Base-by-base conservation (phyloP, 1,139 yeast species). In the Torulaspora globosa region DNA sequence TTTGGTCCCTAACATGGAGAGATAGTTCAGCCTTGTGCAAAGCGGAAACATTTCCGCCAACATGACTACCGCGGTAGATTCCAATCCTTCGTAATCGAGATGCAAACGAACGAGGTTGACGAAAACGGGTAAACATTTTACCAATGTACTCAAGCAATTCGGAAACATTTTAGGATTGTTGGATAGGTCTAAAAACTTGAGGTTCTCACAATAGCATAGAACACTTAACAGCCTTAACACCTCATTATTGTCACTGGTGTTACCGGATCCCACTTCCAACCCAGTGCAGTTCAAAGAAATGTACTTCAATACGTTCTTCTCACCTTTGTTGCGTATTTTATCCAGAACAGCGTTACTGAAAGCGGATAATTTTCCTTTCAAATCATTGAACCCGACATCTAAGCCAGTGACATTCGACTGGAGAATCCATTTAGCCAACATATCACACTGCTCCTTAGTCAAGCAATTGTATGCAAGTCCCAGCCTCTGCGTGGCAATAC, bases 401-500 rank as follows among this genome's bases (percentile, higher is more conserved):
- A 84, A 52, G 1, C 92, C 92, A 12, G 67, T 50, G 6, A 69
- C 62, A 27, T 55, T 58, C 1, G 65, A 59, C 23, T 56, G 51
- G 3, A 52, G 65, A 57, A 60, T 61, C 84, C 84, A 80, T 15
- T 73, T 70, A 2, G 80, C 73, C 19, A 83, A 51, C 2, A 76
- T 61, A 45, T 70, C 69, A 44, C 79, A 65, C 49, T 83, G 87
- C 31, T 70, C 69, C 1, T 70, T 66, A 0, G 77, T 66, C 34
- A 84, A 63, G 21, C 78, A 78, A 56, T 82, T 83, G 60, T 80
- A 83, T 0, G 92, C 90, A 35, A 84, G 63, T 0, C 94, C 92
- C 30, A 84, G 66, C 49, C 82, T 73, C 33, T 67, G 58, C 0
- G 88, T 80, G 39, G 69, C 71, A 11, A 72, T 65, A 50, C 74